Percentiles rank a stretch among this genome's conserved stretches.
Evolutionary conservation across 495 filamentous ascomycete genomes (phyloP).

Genomic region (Aspergillus hancockii): DNA sequence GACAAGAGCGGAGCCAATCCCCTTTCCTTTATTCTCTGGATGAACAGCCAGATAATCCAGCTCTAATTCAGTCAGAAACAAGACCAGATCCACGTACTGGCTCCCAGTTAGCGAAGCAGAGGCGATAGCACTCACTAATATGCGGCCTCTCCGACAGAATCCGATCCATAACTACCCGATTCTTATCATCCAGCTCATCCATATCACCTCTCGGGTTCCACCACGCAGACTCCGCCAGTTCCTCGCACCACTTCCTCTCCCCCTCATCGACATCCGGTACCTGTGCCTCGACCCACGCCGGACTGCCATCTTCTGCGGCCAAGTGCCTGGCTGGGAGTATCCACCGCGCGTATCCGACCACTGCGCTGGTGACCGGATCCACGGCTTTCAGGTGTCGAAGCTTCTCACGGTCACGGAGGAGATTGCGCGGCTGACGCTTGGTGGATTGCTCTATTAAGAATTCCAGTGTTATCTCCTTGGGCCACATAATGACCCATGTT

Average conservation of each 20-base stretch:
- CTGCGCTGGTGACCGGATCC: slow-evolving; percentile 21
- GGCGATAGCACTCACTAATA: slow-evolving; percentile 19
- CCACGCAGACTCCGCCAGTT: slow-evolving; percentile 11
- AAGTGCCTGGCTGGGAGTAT: slow-evolving; percentile 16
- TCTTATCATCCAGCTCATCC: slow-evolving; percentile 7
- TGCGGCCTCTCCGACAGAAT: slow-evolving; percentile 20
- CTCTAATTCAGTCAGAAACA: slow-evolving; percentile 6
- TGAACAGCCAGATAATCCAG: slow-evolving; percentile 39
- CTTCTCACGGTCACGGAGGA: slow-evolving; percentile 20
- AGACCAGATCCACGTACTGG: background rate
- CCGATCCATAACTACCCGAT: background rate
- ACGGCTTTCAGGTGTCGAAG: slow-evolving; percentile 33
- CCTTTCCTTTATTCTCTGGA: slow-evolving; percentile 29
- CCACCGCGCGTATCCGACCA: slow-evolving; percentile 35
- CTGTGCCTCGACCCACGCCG: slow-evolving; percentile 11
- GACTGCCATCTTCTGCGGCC: slow-evolving; percentile 14
- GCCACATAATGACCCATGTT: slow-evolving; percentile 27
- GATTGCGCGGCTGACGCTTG: slow-evolving; percentile 22
- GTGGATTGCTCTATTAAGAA: slow-evolving; percentile 22
- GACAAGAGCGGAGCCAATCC: slow-evolving; percentile 29
- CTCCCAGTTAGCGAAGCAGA: too few species aligned
- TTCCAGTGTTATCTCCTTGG: slow-evolving; percentile 20
- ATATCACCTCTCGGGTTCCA: slow-evolving; percentile 21
- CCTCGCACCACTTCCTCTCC: slow-evolving; percentile 16
- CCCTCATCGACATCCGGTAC: slow-evolving; percentile 16